These are phyloP conservation scores for Sesbania bispinosa DNA, from an alignment of 306 rosid species.

Conservation along the genomic window DNA sequence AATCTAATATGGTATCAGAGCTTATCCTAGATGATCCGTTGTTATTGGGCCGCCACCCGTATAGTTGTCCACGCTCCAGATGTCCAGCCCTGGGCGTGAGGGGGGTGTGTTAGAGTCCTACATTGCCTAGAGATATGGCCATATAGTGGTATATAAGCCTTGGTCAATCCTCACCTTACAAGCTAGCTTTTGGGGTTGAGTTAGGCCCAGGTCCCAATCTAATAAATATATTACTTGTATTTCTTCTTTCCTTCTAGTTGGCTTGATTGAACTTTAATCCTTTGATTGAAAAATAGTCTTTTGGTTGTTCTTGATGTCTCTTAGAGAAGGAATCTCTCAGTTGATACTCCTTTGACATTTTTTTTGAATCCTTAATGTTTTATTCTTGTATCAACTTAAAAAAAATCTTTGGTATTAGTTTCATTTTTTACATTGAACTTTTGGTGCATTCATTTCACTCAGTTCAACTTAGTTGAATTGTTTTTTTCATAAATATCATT, in stretches of 20 bases:
- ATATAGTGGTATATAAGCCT: too few relatives aligned
- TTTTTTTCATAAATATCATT: neutral
- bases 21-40: too few relatives aligned
- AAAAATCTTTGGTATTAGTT: neutral
- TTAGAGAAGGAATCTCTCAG: neutral
- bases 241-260: constrained; percentile 17
- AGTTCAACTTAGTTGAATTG: neutral
- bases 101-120: too few relatives aligned
- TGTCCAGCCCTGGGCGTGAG: too few relatives aligned
- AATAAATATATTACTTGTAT: neutral
- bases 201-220: too few relatives aligned
- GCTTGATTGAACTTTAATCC: neutral
- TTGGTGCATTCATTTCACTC: constrained; percentile 23
- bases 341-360: neutral
- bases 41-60: too few relatives aligned
- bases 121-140: too few relatives aligned
- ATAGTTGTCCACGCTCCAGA: too few relatives aligned
- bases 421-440: neutral
- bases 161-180: too few relatives aligned
- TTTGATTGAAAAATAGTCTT: neutral
- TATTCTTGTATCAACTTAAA: neutral
- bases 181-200: too few relatives aligned
- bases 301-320: constrained; percentile 10
- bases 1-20: too few relatives aligned
- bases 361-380: neutral